These are phyloP conservation scores for Rhizophlyctis rosea DNA, from an alignment of 192 early-diverging fungal genomes.

Conservation along the genomic window DNA sequence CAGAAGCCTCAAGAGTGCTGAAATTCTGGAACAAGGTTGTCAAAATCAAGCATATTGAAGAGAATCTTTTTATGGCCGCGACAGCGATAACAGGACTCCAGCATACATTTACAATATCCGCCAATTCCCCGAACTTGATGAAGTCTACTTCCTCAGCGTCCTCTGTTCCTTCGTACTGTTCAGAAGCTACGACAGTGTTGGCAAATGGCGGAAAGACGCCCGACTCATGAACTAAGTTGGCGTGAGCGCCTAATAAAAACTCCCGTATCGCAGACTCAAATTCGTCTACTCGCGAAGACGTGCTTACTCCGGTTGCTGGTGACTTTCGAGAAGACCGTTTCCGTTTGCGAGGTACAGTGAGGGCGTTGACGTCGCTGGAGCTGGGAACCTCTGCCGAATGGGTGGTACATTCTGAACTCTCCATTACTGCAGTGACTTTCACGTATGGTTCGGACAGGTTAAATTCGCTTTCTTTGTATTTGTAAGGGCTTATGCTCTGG, in stretches of 20 bases:
- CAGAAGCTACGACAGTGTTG: neutral
- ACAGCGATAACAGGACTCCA: neutral
- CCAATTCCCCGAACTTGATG: slow-evolving; percentile 15
- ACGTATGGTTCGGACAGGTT: too few relatives aligned
- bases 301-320: too few relatives aligned
- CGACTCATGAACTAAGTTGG: neutral
- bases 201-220: neutral
- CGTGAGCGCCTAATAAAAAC: neutral
- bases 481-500: too few relatives aligned
- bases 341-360: too few relatives aligned
- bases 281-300: too few relatives aligned
- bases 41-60: neutral
- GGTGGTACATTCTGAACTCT: too few relatives aligned
- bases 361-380: too few relatives aligned
- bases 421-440: too few relatives aligned
- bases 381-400: too few relatives aligned
- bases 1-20: neutral
- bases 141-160: slow-evolving; percentile 17
- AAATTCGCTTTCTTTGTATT: too few relatives aligned
- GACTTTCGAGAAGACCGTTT: too few relatives aligned
- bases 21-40: neutral
- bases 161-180: too few relatives aligned
- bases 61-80: neutral
- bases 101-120: slow-evolving; percentile 1
- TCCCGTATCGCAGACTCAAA: neutral